Evolutionary conservation across 2,329 filamentous ascomycete genomes (phyloP).

Genomic region (Penicillium polonicum): DNA sequence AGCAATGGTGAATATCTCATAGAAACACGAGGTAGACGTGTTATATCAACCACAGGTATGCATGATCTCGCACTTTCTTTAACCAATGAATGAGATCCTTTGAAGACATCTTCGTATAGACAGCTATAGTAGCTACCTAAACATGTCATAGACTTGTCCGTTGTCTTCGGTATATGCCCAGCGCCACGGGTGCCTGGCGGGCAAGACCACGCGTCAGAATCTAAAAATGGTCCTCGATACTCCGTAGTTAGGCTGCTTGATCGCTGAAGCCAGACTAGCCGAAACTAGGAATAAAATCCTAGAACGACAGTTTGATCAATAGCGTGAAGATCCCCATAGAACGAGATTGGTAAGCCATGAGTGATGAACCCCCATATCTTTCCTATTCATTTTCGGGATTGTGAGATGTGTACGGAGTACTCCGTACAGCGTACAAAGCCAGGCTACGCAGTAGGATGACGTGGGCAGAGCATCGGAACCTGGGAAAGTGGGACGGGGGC

Average conservation of each 20-base stretch:
- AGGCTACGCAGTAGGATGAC: not conserved
- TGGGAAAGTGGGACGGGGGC: conserved; percentile 2
- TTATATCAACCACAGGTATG: not conserved
- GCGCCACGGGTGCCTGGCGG: not conserved
- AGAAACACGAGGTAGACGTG: not conserved
- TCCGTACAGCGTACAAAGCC: not conserved
- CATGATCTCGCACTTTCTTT: not conserved
- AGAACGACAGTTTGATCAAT: not conserved
- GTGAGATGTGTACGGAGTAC: not conserved
- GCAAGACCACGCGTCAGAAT: not conserved
- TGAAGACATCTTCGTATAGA: not conserved
- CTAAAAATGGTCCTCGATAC: not conserved
- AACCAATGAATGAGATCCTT: not conserved
- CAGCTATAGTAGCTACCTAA: not conserved
- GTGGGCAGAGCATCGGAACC: not conserved
- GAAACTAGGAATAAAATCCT: not conserved
- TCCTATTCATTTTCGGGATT: not conserved
- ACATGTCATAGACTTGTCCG: not conserved
- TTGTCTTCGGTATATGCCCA: not conserved
- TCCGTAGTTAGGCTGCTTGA: not conserved
- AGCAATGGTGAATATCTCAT: not conserved
- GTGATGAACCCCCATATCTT: not conserved
- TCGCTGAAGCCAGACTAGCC: not conserved
- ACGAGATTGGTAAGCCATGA: not conserved
- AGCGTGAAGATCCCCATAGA: not conserved